phyloP scores from a whole-genome alignment of 768 basidiomycete species.

The Rhizopogon vesiculosus region DNA sequence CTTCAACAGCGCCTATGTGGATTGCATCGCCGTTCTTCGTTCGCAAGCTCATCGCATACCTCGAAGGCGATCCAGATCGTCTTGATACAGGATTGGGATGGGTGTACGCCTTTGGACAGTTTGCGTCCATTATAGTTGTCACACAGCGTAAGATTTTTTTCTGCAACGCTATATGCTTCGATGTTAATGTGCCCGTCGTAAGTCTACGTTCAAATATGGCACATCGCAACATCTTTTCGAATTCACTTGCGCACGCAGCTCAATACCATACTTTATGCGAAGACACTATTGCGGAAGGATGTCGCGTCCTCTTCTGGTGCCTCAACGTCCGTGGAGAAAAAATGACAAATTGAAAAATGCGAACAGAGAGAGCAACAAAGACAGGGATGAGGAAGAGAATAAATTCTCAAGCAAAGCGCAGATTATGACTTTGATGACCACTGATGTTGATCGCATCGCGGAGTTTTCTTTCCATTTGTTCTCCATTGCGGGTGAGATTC shows the following conservation, averaged over 20 bases:
- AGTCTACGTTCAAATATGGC: constrained; percentile 73
- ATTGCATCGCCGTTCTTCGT: constrained; percentile 64
- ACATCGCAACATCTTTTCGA: constrained; percentile 66
- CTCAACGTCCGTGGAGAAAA: constrained; percentile 18
- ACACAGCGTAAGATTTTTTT: constrained; percentile 33
- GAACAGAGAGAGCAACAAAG: constrained; percentile 7
- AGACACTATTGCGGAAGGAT: constrained; percentile 84
- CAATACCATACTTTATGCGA: constrained; percentile 80
- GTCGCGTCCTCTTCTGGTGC: constrained; percentile 57
- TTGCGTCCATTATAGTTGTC: constrained; percentile 12
- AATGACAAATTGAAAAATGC: constrained; percentile 9
- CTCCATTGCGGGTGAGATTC: constrained; percentile 57
- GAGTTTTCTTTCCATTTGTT: constrained; percentile 81
- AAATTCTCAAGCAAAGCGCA: constrained; percentile 68
- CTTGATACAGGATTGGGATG: constrained; percentile 66
- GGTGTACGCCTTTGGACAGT: constrained; percentile 57
- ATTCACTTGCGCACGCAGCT: constrained; percentile 69
- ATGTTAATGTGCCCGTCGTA: neutral
- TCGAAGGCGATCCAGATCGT: constrained; percentile 59
- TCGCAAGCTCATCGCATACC: constrained; percentile 52
- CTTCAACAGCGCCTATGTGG: constrained; percentile 55
- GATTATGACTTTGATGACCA: constrained; percentile 95
- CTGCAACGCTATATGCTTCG: constrained; percentile 35
- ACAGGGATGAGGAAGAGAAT: constrained; percentile 33
- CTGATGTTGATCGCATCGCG: constrained; percentile 86